Base-by-base conservation (phyloP, 2,329 filamentous ascomycete species). In the Thielaviopsis euricoi region DNA sequence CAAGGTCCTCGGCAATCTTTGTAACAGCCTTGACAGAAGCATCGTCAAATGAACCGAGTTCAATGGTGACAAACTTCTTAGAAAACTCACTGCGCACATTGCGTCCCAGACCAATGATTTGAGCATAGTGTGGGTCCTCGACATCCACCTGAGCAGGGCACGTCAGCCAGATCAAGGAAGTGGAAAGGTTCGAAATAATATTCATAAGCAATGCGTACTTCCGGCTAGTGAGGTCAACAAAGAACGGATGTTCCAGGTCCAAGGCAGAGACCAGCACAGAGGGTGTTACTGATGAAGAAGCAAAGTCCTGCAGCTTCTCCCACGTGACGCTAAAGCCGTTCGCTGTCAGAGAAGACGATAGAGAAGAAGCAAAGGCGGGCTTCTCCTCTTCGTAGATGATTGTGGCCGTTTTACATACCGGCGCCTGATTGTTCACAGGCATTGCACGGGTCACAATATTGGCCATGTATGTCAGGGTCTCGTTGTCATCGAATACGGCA, bases 51-150 rank as follows among this genome's bases (percentile, higher is more conserved):
- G 37, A 40, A 40, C 37, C 63, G 1, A 70, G 58, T 55, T 71
- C 69, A 13, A 67, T 62, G 0, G 68, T 69, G 7, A 64, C 62
- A 23, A 71, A 62, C 10, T 65, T 60, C 2, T 67, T 54, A 0
- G 57, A 57, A n/a, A 65, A 54, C 61, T 71, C 69, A 6, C 59
- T 62, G n/a, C 68, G 67, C 6, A 70, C 60, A 1, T 64, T 65
- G 1, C 69, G 62, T 1, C 65, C 63, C 0, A 64, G 37, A 1
- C 69, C 69, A n/a, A 70, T 58, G 10, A 63, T 56, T 15, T 65
- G 63, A 0, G 67, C 66, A 22, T 64, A 67, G 13, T 60, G 50
- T 0, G 69, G 68, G 29, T 67, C 63, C 37, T 40, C 37, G 37
- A 40, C 37, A 12, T 40, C 37, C 37, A 40, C 37, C 37, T 40